A percentile compares a stretch with the other conserved stretches of the same genome.
phyloP scores from a whole-genome alignment of 2,329 filamentous ascomycete species.

The Microdochium nivale region DNA sequence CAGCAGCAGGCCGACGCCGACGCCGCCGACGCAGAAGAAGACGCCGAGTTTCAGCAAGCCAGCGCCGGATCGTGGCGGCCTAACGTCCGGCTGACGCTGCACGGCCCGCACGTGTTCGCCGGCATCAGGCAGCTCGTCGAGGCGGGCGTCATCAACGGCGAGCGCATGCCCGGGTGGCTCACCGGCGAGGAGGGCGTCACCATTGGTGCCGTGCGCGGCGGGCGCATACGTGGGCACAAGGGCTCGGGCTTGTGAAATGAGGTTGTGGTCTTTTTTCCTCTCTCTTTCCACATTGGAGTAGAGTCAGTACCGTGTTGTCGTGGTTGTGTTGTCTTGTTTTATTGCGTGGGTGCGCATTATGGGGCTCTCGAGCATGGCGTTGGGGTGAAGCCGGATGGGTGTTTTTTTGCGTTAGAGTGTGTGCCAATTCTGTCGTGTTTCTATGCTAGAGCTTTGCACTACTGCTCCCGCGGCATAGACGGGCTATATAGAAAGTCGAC shows the following conservation, averaged over 20 bases:
- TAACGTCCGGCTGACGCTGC: constrained; percentile 57
- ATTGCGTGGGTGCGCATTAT: neutral
- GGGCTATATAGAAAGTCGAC: too few relatives aligned
- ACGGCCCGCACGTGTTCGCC: constrained; percentile 71
- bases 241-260: constrained; percentile 39
- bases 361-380: constrained; percentile 1
- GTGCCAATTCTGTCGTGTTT: too few relatives aligned
- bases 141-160: constrained; percentile 64
- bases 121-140: constrained; percentile 74
- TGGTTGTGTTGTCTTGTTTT: neutral
- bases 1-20: constrained; percentile 9
- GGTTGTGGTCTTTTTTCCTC: neutral
- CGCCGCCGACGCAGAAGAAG: constrained; percentile 13
- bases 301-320: too few relatives aligned
- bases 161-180: constrained; percentile 82
- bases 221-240: constrained; percentile 52
- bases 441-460: too few relatives aligned
- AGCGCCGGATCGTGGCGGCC: constrained; percentile 40
- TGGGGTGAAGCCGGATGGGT: neutral
- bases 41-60: constrained; percentile 15
- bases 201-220: constrained; percentile 57
- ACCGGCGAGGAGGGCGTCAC: constrained; percentile 80
- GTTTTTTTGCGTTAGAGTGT: neutral
- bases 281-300: neutral
- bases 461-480: too few relatives aligned